Base-by-base conservation (phyloP, 2,329 filamentous ascomycete species). In the Aspergillus aculeatinus region DNA sequence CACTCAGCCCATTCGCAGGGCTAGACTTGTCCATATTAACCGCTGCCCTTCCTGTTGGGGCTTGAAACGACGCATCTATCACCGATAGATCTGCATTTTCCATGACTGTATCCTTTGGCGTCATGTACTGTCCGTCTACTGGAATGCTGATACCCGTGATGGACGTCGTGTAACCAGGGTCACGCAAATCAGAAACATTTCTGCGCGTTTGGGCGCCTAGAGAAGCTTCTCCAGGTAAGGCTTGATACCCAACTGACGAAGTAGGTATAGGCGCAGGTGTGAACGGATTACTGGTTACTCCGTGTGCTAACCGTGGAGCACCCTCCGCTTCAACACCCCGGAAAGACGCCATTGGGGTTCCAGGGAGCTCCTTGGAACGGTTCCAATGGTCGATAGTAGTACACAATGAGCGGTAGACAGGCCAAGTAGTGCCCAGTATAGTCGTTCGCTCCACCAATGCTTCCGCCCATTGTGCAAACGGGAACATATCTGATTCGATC, bases 391-490 rank as follows among this genome's bases (percentile, higher is more conserved):
- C 70, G 51, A 76, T 71, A 35, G 53, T 61, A 16, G 70, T 67
- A 14, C 67, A 59, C 44, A 76, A 63, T 2, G 72, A 69, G n/a
- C 63, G 58, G 62, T 76, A 76, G 2, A 71, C 69, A 5, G 75
- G 73, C 75, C 75, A 77, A 19, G 62, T 66, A 11, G 69, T 54
- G 2, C 61, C 60, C n/a, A 76, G 60, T 27, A 66, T 63, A 10
- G 58, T 57, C 7, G 68, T 67, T 35, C 69, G 72, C 33, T 73
- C 72, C 16, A 67, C 59, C 39, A 76, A 68, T 6, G 72, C 70
- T 31, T 72, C 74, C 14, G 70, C 66, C 75, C 75, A 77, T 6
- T 67, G 67, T 5, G 61, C 56, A 53, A 76, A 76, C 9, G 75
- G 72, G 50, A 76, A 76, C 9, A 67, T 63, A 27, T 72, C 70